Evolutionary conservation across 192 early-diverging fungal species (phyloP).

Genomic region (Linderina pennispora): DNA sequence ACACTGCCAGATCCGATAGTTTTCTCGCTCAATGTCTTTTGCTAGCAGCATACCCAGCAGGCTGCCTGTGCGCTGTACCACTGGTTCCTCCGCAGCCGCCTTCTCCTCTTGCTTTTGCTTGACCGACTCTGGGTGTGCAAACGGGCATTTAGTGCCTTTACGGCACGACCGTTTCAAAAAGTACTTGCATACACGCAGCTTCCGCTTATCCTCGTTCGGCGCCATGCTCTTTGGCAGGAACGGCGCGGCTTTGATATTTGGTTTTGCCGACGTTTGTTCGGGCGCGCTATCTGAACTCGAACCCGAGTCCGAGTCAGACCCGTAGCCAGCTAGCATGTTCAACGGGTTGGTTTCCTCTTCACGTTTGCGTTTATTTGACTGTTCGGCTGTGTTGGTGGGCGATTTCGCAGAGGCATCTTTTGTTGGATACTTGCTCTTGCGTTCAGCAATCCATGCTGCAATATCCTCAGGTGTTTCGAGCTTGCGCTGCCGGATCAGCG

Average conservation of each 20-base stretch:
- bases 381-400: too few relatives aligned
- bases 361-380: constrained; percentile 57
- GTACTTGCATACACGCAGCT: constrained; percentile 26
- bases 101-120: neutral
- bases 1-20: constrained; percentile 35
- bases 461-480: constrained; percentile 68
- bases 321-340: constrained; percentile 14
- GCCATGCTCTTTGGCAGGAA: constrained; percentile 22
- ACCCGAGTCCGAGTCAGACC: constrained; percentile 1
- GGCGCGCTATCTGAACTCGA: constrained; percentile 8
- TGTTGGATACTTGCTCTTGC: constrained; percentile 76
- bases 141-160: constrained; percentile 19
- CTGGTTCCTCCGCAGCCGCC: neutral
- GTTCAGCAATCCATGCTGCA: constrained; percentile 73
- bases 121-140: constrained; percentile 19
- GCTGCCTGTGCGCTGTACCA: neutral
- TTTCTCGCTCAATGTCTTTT: constrained; percentile 46
- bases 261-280: constrained; percentile 10
- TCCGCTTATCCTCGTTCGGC: constrained; percentile 25
- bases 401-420: too few relatives aligned
- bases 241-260: constrained; percentile 1
- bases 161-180: constrained; percentile 21
- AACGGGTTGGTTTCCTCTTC: constrained; percentile 12
- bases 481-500: constrained; percentile 32
- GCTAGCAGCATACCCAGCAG: constrained; percentile 33